Conservation (phyloP, 192 early-diverging fungal genomes). For the Rhizophlyctis rosea region DNA sequence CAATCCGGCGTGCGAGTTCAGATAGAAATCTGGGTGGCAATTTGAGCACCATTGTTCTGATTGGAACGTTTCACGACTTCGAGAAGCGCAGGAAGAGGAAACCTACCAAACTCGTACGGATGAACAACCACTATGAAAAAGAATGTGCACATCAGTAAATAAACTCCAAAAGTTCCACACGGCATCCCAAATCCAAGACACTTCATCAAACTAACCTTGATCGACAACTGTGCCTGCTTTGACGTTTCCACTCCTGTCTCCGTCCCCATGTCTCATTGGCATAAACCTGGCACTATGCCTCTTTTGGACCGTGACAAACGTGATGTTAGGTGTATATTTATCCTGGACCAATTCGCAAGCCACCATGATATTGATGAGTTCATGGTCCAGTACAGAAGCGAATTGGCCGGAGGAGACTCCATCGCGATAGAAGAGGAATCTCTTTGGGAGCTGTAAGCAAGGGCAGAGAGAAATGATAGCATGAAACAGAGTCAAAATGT, state of each 20-base stretch:
- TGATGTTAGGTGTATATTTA: slow-evolving; percentile 31
- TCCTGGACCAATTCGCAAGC: slow-evolving; percentile 28
- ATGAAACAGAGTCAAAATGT: too few species aligned
- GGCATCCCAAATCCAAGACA: too few species aligned
- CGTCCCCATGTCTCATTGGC: slow-evolving; percentile 53
- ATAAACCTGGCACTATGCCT: slow-evolving; percentile 67
- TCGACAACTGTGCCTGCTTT: slow-evolving; percentile 82
- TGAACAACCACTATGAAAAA: slow-evolving; percentile 54
- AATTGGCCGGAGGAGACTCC: slow-evolving; percentile 65
- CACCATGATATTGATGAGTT: slow-evolving; percentile 45
- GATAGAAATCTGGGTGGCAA: slow-evolving; percentile 72
- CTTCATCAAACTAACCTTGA: slow-evolving; percentile 31
- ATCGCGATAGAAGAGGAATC: slow-evolving; percentile 58
- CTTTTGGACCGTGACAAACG: slow-evolving; percentile 56
- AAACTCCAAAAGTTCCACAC: too few species aligned
- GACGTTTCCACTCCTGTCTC: slow-evolving; percentile 76
- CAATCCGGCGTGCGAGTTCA: slow-evolving; percentile 78
- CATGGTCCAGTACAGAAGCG: slow-evolving; percentile 41
- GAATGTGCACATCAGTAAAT: too few species aligned
- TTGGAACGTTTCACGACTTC: too few species aligned
- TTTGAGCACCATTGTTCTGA: slow-evolving; percentile 47
- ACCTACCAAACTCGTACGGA: slow-evolving; percentile 65
- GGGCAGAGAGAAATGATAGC: too few species aligned
- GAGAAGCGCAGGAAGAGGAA: too few species aligned
- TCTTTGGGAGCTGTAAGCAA: slow-evolving; percentile 26